These are phyloP conservation scores for Xylaria longipes DNA, from an alignment of 495 filamentous ascomycete genomes.

Conservation along the genomic window DNA sequence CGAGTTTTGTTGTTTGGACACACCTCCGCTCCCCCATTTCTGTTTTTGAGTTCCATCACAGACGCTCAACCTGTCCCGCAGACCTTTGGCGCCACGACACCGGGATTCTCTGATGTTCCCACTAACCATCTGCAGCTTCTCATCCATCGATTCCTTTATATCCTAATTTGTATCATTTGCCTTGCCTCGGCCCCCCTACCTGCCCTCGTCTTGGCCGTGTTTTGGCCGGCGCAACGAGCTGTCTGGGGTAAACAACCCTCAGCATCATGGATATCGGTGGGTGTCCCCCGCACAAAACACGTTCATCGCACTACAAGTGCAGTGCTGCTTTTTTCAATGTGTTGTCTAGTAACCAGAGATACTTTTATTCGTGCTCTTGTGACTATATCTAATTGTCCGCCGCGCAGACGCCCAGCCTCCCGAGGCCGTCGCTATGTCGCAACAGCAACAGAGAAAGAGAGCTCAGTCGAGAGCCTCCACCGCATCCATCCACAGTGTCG, in stretches of 20 bases:
- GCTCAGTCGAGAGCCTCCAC: conserved; percentile 83
- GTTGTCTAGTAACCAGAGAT: not conserved
- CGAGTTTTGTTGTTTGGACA: conserved; percentile 46
- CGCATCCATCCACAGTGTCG: conserved; percentile 75
- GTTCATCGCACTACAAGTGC: not conserved
- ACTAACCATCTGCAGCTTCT: conserved; percentile 20
- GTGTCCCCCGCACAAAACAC: conserved; percentile 17
- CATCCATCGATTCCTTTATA: conserved; percentile 21
- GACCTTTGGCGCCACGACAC: conserved; percentile 27
- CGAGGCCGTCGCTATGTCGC: conserved; percentile 36
- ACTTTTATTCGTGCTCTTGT: conserved; percentile 1
- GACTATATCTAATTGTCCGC: conserved; percentile 27
- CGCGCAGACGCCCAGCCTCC: conserved; percentile 30
- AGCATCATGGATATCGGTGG: conserved; percentile 35
- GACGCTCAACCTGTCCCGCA: conserved; percentile 14
- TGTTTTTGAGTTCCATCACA: conserved; percentile 27
- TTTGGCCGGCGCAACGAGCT: conserved; percentile 34
- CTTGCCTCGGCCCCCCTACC: conserved; percentile 12
- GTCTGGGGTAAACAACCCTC: conserved; percentile 42
- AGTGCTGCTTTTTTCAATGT: not conserved
- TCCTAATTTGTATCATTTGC: conserved; percentile 28
- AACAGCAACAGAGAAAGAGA: conserved; percentile 60
- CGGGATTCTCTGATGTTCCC: conserved; percentile 32
- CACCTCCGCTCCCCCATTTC: conserved; percentile 31
- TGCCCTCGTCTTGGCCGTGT: conserved; percentile 30